Conservation (phyloP, 2,329 filamentous ascomycete genomes). For the Cadophora sp. region DNA sequence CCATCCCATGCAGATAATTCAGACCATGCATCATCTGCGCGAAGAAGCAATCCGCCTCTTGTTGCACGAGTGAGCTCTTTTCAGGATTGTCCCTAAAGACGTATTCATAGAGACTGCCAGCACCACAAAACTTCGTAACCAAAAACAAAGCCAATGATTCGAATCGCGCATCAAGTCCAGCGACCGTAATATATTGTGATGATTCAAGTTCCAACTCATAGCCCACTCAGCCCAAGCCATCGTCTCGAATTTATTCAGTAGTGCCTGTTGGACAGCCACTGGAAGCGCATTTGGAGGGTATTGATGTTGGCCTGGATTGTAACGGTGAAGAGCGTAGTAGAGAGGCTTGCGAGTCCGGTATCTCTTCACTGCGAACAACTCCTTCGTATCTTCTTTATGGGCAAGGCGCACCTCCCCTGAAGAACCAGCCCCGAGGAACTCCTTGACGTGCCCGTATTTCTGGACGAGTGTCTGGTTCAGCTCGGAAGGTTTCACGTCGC, state of each 20-base stretch:
- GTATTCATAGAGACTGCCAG: background rate
- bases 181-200: background rate
- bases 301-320: too few species aligned
- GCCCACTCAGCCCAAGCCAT: background rate
- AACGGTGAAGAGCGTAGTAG: background rate
- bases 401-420: background rate
- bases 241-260: background rate
- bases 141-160: too few species aligned
- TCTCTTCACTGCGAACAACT: too few species aligned
- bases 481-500: background rate
- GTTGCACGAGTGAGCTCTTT: background rate
- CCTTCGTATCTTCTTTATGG: background rate
- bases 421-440: background rate
- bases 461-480: background rate
- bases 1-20: conserved; percentile 80
- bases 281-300: too few species aligned
- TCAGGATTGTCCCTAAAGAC: background rate
- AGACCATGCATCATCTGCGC: conserved; percentile 87
- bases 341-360: too few species aligned
- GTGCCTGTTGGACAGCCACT: too few species aligned
- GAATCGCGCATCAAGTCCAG: background rate
- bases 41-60: conserved; percentile 68
- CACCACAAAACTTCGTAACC: background rate
- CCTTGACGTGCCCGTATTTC: background rate
- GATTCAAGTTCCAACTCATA: background rate